Evolutionary conservation across 2,329 filamentous ascomycete species (phyloP), one percentile per base, ranked within the genome.

Genomic region (Epichloe festucae): DNA sequence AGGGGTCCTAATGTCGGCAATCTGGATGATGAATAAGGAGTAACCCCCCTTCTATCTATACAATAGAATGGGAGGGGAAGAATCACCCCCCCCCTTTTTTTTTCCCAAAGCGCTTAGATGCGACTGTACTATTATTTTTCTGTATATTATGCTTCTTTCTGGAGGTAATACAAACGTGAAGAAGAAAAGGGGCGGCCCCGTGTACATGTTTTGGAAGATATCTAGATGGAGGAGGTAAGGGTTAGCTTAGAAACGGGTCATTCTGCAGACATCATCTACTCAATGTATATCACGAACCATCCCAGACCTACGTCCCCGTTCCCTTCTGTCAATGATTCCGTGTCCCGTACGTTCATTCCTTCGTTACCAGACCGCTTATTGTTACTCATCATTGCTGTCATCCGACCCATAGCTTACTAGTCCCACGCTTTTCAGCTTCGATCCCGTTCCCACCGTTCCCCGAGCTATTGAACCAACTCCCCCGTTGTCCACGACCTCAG

Each of bases 331-430:
- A 19, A 17, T n/a, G 11, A 43, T 23, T 11, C 2, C 14, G 3
- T 11, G 10, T 31, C 27, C 27, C 27, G 27, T 10, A 31, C 10
- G 4, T 11, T 31, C 3, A 31, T 31, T 11, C 27, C 8, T 31
- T 31, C 27, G 27, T 31, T 10, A 31, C 27, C 3, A 31, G 27
- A 31, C 27, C 8, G 3, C 27, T 40, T 56, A 23, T 6, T 2
- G 6, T 23, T 27, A 61, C 62, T 76, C 73, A 43, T 75, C 73
- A 17, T 72, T 60, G 39, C 58, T 58, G 36, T 65, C 69, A 45
- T 79, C 78, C 1, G 78, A 82, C 5, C 73, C 78, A 55, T 82
- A 82, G 52, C 70, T 72, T 12, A 81, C 78, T 40, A 82, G 60
- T 0, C 70, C 70, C 45, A 72, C 39, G 6, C 54, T 45, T 57